Base-by-base conservation (phyloP, 2,329 filamentous ascomycete genomes). In the Aspergillus floridensis region DNA sequence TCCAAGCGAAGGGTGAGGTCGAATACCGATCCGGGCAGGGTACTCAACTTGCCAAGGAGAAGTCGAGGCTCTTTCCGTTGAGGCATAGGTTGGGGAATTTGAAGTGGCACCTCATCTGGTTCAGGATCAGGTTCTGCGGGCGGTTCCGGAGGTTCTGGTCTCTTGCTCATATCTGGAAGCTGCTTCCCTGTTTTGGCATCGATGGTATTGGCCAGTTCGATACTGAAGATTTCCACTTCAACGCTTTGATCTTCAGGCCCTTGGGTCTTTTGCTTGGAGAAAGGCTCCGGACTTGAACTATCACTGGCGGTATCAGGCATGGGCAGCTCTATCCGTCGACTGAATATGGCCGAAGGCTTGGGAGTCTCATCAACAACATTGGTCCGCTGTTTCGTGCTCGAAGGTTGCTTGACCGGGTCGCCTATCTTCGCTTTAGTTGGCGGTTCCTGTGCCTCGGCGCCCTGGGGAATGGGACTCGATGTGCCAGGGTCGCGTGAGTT, bases 1-100 rank as follows among this genome's bases (percentile, higher is more conserved):
- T 86, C 85, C 14, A 97, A 79, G 35, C 83, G 82, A 32, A 96
- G 80, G 0, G 82, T 84, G 24, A 91, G 82, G 22, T 82, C 82
- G 1, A 82, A 77, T 6, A 90, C 79, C 0, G 92, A 96, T 14
- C 85, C 86, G 0, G 82, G 68, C 0, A 87, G 82, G 0, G 88
- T 88, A 14, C 85, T 83, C 14, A 96, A 77, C 57, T 85, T 84
- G 7, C 89, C 92, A 2, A 92, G 80, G 2, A 77, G 64, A 63
- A 72, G 72, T 22, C 70, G 70, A 21, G 77, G 71, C 59, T 75
- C 75, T 47, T 69, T 58, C 19, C 76, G 76, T 11, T 66, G 63
- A 46, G 54, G 41, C 14, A 65, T 31, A 24, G 54, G 26, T 49
- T 61, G 55, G 35, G 57, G 55, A 49, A 58, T 60, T 53, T 29